phyloP scores from a whole-genome alignment of 2,329 filamentous ascomycete species.

The Beauveria asiatica region DNA sequence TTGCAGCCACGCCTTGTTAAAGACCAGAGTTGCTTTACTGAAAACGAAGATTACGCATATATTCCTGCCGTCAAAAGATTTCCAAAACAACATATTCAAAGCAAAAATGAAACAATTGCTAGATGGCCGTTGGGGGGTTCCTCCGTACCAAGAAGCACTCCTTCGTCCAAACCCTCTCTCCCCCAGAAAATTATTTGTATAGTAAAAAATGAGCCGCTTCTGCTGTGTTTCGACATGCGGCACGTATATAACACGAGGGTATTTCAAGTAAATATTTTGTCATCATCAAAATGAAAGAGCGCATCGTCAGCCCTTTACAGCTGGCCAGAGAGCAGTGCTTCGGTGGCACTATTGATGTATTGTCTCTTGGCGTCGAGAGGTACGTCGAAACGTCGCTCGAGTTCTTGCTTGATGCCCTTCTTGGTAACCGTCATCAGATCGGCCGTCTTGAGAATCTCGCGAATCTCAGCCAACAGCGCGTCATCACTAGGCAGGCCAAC shows the following conservation, averaged over 20 bases:
- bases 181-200: neutral
- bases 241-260: constrained; percentile 6
- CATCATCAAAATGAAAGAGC: neutral
- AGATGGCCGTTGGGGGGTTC: neutral
- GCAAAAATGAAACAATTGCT: neutral
- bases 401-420: constrained; percentile 91
- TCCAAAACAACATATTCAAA: neutral
- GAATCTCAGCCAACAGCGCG: constrained; percentile 82
- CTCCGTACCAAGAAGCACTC: neutral
- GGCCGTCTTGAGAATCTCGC: constrained; percentile 82
- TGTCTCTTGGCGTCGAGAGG: constrained; percentile 78
- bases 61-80: neutral
- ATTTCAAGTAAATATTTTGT: constrained; percentile 3
- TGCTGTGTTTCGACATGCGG: constrained; percentile 9
- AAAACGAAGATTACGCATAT: neutral
- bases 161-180: neutral
- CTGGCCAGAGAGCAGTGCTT: constrained; percentile 70
- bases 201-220: neutral
- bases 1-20: neutral
- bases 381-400: constrained; percentile 84
- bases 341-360: constrained; percentile 87
- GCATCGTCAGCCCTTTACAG: constrained; percentile 37
- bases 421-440: constrained; percentile 98
- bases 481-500: constrained; percentile 78
- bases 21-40: neutral